A percentile compares a stretch with the other conserved stretches of the same genome.
These are phyloP conservation scores for Serpula lacrymans DNA, from an alignment of 768 basidiomycete species.

Conservation along the genomic window DNA sequence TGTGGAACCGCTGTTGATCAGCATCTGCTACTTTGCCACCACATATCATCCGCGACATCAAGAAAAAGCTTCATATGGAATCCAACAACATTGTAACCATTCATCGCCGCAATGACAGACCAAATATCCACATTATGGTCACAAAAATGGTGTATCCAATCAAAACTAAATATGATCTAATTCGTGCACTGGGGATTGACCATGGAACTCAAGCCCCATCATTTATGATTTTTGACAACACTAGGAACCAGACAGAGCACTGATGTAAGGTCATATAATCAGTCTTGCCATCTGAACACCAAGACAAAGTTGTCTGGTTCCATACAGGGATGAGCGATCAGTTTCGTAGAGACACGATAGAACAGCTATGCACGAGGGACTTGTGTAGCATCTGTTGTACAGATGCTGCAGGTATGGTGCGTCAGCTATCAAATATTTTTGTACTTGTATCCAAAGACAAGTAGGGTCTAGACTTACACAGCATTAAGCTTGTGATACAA, in stretches of 20 bases:
- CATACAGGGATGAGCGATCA: conserved; percentile 13
- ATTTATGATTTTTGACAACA: conserved; percentile 23
- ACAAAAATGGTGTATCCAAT: conserved; percentile 14
- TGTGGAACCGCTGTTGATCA: too few relatives aligned
- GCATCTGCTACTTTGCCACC: conserved; percentile 33
- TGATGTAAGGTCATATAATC: conserved; percentile 5
- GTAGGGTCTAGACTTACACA: conserved; percentile 32
- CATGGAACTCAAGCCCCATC: conserved; percentile 3
- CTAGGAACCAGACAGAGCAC: conserved; percentile 8
- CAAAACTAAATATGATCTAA: conserved; percentile 12
- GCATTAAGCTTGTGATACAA: conserved; percentile 31
- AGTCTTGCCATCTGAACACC: not conserved
- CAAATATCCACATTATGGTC: conserved; percentile 25
- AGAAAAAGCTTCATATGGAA: conserved; percentile 15
- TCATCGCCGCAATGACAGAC: conserved; percentile 25
- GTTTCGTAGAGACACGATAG: conserved; percentile 7
- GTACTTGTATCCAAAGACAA: not conserved
- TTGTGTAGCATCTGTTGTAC: conserved; percentile 13
- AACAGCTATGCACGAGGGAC: conserved; percentile 2
- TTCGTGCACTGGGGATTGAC: conserved; percentile 10
- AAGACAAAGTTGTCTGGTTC: conserved; percentile 19
- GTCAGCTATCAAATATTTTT: conserved; percentile 1
- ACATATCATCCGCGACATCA: conserved; percentile 21
- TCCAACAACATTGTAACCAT: conserved; percentile 9
- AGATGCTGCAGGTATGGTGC: conserved; percentile 12